phyloP scores from a whole-genome alignment of 2,329 filamentous ascomycete genomes.

The Didymella pomorum region DNA sequence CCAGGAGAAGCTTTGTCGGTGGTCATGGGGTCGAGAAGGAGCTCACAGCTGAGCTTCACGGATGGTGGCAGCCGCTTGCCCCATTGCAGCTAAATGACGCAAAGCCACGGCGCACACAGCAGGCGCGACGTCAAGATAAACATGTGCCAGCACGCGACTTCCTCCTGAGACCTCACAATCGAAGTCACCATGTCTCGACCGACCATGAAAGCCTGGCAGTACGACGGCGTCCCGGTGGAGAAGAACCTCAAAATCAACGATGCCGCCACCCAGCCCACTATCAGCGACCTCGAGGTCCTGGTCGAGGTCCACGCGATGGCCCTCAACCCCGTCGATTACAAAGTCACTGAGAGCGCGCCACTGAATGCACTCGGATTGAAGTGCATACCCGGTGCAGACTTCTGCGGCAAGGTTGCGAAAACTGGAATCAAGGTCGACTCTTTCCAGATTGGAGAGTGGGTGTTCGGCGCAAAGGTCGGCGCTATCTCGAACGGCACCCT shows the following conservation, averaged over 20 bases:
- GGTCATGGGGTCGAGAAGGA: neutral
- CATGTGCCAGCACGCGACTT: neutral
- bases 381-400: slow-evolving; percentile 58
- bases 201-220: slow-evolving; percentile 68
- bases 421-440: slow-evolving; percentile 36
- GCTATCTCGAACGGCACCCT: slow-evolving; percentile 47
- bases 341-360: slow-evolving; percentile 61
- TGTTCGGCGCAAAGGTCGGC: slow-evolving; percentile 50
- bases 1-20: neutral
- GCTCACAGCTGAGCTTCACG: slow-evolving; percentile 6
- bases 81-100: slow-evolving; percentile 18
- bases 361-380: slow-evolving; percentile 48
- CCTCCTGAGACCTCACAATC: neutral
- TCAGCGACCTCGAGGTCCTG: slow-evolving; percentile 58
- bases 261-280: slow-evolving; percentile 52
- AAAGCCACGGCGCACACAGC: slow-evolving; percentile 12
- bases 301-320: slow-evolving; percentile 62
- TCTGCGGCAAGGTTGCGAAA: slow-evolving; percentile 59
- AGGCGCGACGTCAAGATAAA: slow-evolving; percentile 8
- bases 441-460: slow-evolving; percentile 49
- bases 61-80: slow-evolving; percentile 13
- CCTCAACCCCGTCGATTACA: slow-evolving; percentile 72
- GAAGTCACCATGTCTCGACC: slow-evolving; percentile 26
- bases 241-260: slow-evolving; percentile 60
- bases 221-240: slow-evolving; percentile 59